A percentile compares a stretch with the other conserved stretches of the same genome.
phyloP scores from a whole-genome alignment of 2,329 filamentous ascomycete species.

The Pseudopyrenochaeta lycopersici region DNA sequence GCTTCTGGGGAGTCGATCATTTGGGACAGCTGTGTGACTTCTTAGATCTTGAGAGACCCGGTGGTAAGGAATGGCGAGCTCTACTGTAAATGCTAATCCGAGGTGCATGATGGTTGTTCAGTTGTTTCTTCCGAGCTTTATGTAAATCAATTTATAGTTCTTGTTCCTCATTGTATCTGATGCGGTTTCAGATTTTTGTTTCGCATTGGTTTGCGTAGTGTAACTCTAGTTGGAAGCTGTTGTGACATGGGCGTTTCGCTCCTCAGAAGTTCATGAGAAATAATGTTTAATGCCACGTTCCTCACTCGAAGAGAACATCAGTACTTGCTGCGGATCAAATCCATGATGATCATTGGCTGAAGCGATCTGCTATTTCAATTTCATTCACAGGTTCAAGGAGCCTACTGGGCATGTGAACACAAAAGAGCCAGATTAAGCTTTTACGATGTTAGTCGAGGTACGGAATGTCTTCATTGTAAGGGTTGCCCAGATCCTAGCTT shows the following conservation, averaged over 20 bases:
- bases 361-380: slow-evolving; percentile 26
- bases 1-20: slow-evolving; percentile 70
- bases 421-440: not conserved
- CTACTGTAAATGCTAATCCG: slow-evolving; percentile 41
- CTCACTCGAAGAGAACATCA: slow-evolving; percentile 18
- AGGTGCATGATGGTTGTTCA: not conserved
- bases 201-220: too few relatives aligned
- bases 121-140: not conserved
- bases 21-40: slow-evolving; percentile 64
- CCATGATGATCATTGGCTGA: slow-evolving; percentile 17
- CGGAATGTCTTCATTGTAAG: slow-evolving; percentile 10
- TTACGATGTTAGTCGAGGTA: not conserved
- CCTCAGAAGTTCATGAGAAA: too few relatives aligned
- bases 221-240: too few relatives aligned
- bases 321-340: slow-evolving; percentile 15
- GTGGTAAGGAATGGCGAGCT: slow-evolving; percentile 48
- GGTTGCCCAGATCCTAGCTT: slow-evolving; percentile 1
- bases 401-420: not conserved
- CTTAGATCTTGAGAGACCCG: slow-evolving; percentile 58
- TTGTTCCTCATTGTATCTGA: too few relatives aligned
- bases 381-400: slow-evolving; percentile 8
- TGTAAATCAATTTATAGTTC: too few relatives aligned
- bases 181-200: too few relatives aligned
- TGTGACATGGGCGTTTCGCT: too few relatives aligned
- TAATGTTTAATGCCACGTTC: slow-evolving; percentile 9